Base-by-base conservation (phyloP, 202 grass and related monocot species). In the Musa balbisiana region DNA sequence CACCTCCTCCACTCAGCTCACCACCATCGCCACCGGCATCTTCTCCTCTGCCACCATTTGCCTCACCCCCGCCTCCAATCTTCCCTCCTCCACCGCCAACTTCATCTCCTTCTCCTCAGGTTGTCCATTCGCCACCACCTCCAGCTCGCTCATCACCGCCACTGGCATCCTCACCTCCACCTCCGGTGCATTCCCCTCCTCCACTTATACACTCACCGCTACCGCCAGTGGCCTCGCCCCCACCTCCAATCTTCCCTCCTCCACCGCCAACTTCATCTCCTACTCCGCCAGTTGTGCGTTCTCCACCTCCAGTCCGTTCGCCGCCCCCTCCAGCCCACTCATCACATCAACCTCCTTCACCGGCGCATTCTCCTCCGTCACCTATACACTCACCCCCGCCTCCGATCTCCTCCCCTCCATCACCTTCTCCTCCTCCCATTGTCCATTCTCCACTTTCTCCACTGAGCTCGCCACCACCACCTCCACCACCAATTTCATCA, bases 41-140 rank as follows among this genome's bases (percentile, higher is more conserved):
- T 13, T 63, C 86, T 10, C 80, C 88, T 49, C 74, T 74, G 1
- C 80, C 88, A 14, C 69, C 60, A 1, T 8, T 64, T 9, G 77
- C 81, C 11, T 55, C 81, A 14, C 72, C 76, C 51, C 71, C 67
- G 9, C 56, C 73, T 5, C 56, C 49, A 2, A 43, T 65, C 16
- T 10, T 25, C 1, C 66, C 74, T 49, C 49, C 74, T 16, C 75
- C 43, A 25, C 72, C 72, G 15, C 72, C 73, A 3, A 52, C 72
- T 20, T 13, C 52, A 21, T 14, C 20, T 2, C 19, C n/a, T 14
- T 43, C 73, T 10, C 72, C 72, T 3, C 54, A 26, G 11, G 4
- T 9, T 6, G 15, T 74, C 11, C 1, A 49, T 0, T 50, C 73
- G 19, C 55, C 73, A n/a, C 73, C 73, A 43, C 73, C 73, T 9